Evolutionary conservation across 2,329 filamentous ascomycete genomes (phyloP).

Genomic region (Penicillium brevicompactum): DNA sequence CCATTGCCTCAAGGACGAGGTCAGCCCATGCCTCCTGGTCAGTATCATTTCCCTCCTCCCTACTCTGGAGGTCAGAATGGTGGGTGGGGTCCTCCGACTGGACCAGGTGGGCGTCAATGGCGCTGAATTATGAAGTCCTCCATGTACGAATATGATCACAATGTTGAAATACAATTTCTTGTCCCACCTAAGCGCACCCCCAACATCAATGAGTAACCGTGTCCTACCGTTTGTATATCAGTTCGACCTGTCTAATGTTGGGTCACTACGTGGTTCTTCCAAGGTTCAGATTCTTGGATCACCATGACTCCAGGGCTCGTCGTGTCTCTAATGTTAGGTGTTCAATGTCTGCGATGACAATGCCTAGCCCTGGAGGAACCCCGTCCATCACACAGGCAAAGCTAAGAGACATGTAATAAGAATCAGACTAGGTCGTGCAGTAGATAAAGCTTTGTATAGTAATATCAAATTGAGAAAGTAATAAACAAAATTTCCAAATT

Average conservation of each 20-base stretch:
- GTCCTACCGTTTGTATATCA: too few relatives aligned
- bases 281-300: too few relatives aligned
- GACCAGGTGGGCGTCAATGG: constrained; percentile 16
- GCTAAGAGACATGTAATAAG: too few relatives aligned
- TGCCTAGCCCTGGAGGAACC: too few relatives aligned
- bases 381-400: too few relatives aligned
- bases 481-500: neutral
- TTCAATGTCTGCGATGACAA: too few relatives aligned
- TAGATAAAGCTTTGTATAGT: neutral
- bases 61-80: constrained; percentile 28
- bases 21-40: constrained; percentile 34
- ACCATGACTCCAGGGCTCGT: too few relatives aligned
- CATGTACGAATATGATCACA: constrained; percentile 5
- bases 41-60: constrained; percentile 37
- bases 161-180: neutral
- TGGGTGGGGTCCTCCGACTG: constrained; percentile 20
- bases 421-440: neutral
- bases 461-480: neutral
- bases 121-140: constrained; percentile 5
- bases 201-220: too few relatives aligned
- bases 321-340: too few relatives aligned
- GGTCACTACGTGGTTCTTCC: too few relatives aligned
- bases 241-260: too few relatives aligned
- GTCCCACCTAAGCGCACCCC: too few relatives aligned
- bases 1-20: constrained; percentile 27